A percentile compares a stretch with the other conserved stretches of the same genome.
These are phyloP conservation scores for Tolypocladium ophioglossoides DNA, from an alignment of 2,329 filamentous ascomycete genomes.

Conservation along the genomic window DNA sequence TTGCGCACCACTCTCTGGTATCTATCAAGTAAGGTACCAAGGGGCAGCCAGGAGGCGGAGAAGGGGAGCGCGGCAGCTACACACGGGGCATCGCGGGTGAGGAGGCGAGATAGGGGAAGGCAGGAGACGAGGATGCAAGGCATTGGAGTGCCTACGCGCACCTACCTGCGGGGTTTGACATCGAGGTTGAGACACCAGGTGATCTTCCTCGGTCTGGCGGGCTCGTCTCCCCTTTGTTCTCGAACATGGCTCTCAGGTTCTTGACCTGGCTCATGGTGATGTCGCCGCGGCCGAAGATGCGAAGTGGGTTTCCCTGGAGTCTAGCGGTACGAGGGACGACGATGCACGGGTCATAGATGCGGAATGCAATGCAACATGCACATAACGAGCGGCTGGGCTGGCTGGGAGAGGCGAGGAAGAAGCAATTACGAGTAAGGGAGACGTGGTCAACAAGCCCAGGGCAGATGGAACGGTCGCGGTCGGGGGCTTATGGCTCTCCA, in stretches of 20 bases:
- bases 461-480: not conserved
- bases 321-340: not conserved
- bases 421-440: not conserved
- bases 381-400: not conserved
- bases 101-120: not conserved
- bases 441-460: not conserved
- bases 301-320: not conserved
- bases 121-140: not conserved
- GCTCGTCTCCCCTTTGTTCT: constrained; percentile 57
- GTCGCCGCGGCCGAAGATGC: not conserved
- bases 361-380: not conserved
- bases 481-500: not conserved
- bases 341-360: not conserved
- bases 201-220: constrained; percentile 61
- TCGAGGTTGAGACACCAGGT: constrained; percentile 37
- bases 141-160: constrained; percentile 4
- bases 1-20: not conserved
- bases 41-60: not conserved
- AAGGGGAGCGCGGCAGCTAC: not conserved
- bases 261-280: constrained; percentile 56
- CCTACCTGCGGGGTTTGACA: constrained; percentile 11
- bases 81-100: not conserved
- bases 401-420: not conserved
- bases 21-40: not conserved
- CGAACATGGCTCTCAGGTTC: constrained; percentile 72